Evolutionary conservation across 495 filamentous ascomycete species (phyloP).

Genomic region (Penicillium simplicissimum): DNA sequence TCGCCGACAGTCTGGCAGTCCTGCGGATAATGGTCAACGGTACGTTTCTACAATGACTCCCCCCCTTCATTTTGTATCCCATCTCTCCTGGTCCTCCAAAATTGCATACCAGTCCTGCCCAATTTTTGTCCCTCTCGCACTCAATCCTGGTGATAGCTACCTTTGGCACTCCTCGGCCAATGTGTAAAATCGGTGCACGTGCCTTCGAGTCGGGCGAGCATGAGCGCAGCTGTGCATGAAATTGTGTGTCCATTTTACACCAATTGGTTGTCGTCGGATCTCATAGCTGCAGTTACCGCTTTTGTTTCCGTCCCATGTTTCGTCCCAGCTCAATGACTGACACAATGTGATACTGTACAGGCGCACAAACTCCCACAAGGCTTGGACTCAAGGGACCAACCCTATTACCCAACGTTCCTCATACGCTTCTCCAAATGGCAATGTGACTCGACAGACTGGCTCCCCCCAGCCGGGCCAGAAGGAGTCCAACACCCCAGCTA

Average conservation of each 20-base stretch:
- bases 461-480: slow-evolving; percentile 43
- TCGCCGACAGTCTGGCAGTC: slow-evolving; percentile 59
- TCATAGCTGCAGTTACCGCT: not conserved
- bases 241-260: slow-evolving; percentile 20
- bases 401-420: slow-evolving; percentile 63
- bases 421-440: slow-evolving; percentile 55
- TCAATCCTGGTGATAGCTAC: slow-evolving; percentile 1
- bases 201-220: slow-evolving; percentile 19
- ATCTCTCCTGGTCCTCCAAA: not conserved
- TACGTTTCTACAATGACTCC: slow-evolving; percentile 35
- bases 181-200: slow-evolving; percentile 18
- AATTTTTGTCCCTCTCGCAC: slow-evolving; percentile 6
- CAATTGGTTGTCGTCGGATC: slow-evolving; percentile 24
- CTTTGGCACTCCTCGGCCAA: slow-evolving; percentile 10
- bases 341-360: slow-evolving; percentile 34
- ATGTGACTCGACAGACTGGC: slow-evolving; percentile 43
- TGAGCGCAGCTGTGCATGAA: slow-evolving; percentile 9
- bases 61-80: slow-evolving; percentile 13
- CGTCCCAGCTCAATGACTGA: slow-evolving; percentile 17
- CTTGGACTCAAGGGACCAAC: slow-evolving; percentile 65
- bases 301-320: slow-evolving; percentile 9
- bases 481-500: slow-evolving; percentile 60
- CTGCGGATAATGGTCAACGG: slow-evolving; percentile 56
- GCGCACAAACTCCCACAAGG: slow-evolving; percentile 57
- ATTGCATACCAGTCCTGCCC: not conserved